These are phyloP conservation scores for Bothriochloa decipiens DNA, from an alignment of 176 grass and related monocot species.

Conservation along the genomic window DNA sequence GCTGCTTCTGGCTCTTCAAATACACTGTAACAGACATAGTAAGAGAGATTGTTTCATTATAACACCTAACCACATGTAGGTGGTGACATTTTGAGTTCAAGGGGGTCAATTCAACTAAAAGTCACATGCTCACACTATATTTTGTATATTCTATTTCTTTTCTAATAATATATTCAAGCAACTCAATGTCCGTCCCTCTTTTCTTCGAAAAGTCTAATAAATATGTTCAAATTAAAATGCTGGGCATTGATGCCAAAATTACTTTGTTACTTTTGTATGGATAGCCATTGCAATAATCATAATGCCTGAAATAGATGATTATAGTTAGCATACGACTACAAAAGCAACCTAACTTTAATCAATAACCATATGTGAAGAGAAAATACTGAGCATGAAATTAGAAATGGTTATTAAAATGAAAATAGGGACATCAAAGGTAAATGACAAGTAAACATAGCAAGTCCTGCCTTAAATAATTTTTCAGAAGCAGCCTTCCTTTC, in stretches of 20 bases:
- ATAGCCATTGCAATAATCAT: neutral
- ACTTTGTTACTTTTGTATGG: constrained; percentile 4
- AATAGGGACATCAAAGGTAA: neutral
- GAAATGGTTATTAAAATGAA: constrained; percentile 8
- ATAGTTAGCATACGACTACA: neutral
- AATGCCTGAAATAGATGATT: neutral
- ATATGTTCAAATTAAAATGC: too few relatives aligned
- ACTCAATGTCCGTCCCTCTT: neutral
- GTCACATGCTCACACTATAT: neutral
- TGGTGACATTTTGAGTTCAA: constrained; percentile 11
- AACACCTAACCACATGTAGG: neutral
- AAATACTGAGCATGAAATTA: constrained; percentile 10
- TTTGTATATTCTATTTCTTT: constrained; percentile 18
- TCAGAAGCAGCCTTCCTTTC: neutral
- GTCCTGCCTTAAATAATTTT: neutral
- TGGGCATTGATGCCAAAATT: neutral
- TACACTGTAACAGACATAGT: constrained; percentile 43
- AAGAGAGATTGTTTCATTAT: constrained; percentile 20
- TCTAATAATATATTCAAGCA: constrained; percentile 4
- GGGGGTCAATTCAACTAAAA: neutral
- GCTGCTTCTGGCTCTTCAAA: constrained; percentile 59
- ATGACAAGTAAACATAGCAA: neutral
- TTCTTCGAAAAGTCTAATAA: constrained; percentile 5
- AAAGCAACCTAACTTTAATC: neutral
- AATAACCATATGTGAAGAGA: constrained; percentile 22